Evolutionary conservation across 495 filamentous ascomycete genomes (phyloP).

Genomic region (Terfezia claveryi): DNA sequence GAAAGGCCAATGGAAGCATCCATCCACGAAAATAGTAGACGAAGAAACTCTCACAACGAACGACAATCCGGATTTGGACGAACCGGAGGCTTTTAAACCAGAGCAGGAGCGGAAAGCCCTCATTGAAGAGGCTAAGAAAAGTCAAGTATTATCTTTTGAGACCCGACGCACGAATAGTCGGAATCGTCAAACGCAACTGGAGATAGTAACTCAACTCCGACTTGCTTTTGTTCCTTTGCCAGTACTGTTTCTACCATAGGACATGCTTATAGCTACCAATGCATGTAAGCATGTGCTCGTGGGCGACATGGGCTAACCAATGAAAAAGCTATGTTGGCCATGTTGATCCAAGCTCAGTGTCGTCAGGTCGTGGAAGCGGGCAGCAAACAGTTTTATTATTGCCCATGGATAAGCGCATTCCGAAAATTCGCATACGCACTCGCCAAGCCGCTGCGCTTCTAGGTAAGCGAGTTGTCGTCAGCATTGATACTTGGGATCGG

Average conservation of each 20-base stretch:
- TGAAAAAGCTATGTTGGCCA: conserved; percentile 48
- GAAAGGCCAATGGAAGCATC: conserved; percentile 86
- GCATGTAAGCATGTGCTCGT: not conserved
- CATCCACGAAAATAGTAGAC: conserved; percentile 84
- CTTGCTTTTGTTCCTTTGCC: not conserved
- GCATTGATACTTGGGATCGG: conserved; percentile 86
- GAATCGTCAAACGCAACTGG: conserved; percentile 87
- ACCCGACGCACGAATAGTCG: conserved; percentile 71
- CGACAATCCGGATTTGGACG: conserved; percentile 65
- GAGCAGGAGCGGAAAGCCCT: conserved; percentile 68
- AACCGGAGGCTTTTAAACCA: conserved; percentile 47
- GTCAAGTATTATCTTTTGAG: conserved; percentile 56
- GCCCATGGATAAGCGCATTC: conserved; percentile 92
- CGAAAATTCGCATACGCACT: conserved; percentile 82
- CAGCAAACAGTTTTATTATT: conserved; percentile 87
- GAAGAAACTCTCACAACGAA: conserved; percentile 83
- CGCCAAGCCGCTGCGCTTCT: conserved; percentile 69
- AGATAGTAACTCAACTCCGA: conserved; percentile 36
- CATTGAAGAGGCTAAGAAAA: conserved; percentile 73
- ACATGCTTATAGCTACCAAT: not conserved
- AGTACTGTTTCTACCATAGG: not conserved
- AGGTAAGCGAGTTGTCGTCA: conserved; percentile 81
- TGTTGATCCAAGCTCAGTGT: conserved; percentile 66
- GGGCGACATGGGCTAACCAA: not conserved
- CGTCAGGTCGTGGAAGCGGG: conserved; percentile 46